Conservation (phyloP, 2,329 filamentous ascomycete species). For the Apiospora kogelbergensis region DNA sequence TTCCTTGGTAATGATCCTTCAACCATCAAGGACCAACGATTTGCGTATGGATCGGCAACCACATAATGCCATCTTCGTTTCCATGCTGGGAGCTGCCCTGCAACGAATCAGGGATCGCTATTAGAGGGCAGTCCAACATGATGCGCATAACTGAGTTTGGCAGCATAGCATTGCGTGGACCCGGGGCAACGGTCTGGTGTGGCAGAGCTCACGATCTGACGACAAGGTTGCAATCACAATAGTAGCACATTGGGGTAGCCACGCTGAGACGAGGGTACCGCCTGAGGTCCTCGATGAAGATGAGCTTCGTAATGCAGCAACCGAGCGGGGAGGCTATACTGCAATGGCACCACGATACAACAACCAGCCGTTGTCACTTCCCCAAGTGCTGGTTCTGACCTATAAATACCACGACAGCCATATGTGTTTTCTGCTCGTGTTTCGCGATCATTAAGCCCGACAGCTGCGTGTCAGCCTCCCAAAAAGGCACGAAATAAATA, state of each 20-base stretch:
- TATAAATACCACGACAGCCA: neutral
- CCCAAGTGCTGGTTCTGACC: too few species aligned
- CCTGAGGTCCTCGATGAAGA: neutral
- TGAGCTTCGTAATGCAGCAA: neutral
- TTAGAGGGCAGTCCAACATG: neutral
- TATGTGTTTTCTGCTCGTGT: neutral
- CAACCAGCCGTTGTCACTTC: neutral
- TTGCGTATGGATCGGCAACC: neutral
- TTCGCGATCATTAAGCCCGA: neutral
- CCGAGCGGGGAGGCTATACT: neutral
- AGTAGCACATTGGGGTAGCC: neutral
- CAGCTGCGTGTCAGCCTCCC: neutral
- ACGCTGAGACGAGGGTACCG: neutral
- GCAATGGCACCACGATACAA: neutral
- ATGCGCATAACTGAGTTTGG: neutral
- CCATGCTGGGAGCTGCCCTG: neutral
- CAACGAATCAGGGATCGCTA: neutral
- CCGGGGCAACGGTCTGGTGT: neutral
- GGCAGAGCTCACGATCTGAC: neutral
- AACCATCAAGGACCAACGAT: neutral
- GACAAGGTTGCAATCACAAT: neutral
- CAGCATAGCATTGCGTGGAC: neutral
- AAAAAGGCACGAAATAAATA: neutral
- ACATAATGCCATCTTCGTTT: neutral
- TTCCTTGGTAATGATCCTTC: neutral